Evolutionary conservation across 2,329 filamentous ascomycete genomes (phyloP).

Genomic region (Sodiomyces alkalinus): DNA sequence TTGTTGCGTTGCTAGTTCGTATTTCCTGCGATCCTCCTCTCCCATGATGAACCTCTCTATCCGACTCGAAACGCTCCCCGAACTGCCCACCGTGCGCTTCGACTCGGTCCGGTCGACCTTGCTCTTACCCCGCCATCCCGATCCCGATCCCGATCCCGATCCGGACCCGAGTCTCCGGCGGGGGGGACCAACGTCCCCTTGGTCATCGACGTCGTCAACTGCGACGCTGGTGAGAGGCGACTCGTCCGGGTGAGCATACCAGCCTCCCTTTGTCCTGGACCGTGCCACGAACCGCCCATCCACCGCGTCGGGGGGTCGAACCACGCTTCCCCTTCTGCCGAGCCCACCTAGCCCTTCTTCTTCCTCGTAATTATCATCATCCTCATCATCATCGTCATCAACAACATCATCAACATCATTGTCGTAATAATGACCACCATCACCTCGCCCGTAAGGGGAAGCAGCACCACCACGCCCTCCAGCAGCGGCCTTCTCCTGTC

Average conservation of each 20-base stretch:
- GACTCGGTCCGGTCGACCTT: slow-evolving; percentile 56
- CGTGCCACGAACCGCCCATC: slow-evolving; percentile 68
- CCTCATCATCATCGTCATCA: too few species aligned
- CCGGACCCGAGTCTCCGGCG: too few species aligned
- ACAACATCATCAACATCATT: too few species aligned
- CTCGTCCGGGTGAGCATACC: slow-evolving; percentile 40
- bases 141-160: slow-evolving; percentile 10
- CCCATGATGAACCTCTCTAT: slow-evolving; percentile 69
- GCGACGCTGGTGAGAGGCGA: slow-evolving; percentile 6
- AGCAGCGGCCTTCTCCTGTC: too few species aligned
- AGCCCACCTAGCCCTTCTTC: slow-evolving; percentile 19
- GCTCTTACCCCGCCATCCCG: slow-evolving; percentile 35
- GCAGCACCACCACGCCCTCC: too few species aligned
- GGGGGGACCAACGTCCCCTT: too few species aligned
- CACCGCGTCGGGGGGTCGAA: slow-evolving; percentile 60
- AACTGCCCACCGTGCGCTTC: slow-evolving; percentile 37
- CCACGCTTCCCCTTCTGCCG: slow-evolving; percentile 34
- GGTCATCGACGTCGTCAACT: slow-evolving; percentile 12
- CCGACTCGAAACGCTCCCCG: slow-evolving; percentile 49
- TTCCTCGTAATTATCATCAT: too few species aligned
- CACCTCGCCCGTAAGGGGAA: too few species aligned
- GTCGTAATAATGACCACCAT: too few species aligned
- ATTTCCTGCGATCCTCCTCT: slow-evolving; percentile 61
- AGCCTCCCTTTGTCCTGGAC: slow-evolving; percentile 50
- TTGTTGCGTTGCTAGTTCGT: slow-evolving; percentile 53